Evolutionary conservation across 2,329 filamentous ascomycete genomes (phyloP).

Genomic region (Alternaria burnsii): DNA sequence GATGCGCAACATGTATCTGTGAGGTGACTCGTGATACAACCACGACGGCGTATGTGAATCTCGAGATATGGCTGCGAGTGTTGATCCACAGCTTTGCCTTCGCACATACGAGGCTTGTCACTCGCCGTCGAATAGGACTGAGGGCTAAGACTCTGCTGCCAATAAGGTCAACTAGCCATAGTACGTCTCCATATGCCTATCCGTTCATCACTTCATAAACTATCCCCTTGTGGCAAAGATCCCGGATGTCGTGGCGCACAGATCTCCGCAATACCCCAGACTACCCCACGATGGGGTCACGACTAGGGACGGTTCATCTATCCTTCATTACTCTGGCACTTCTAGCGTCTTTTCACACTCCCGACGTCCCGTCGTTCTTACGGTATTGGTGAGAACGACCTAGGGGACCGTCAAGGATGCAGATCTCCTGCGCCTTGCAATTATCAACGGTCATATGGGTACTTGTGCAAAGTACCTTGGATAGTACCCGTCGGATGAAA

Average conservation of each 20-base stretch:
- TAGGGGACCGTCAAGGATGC: constrained; percentile 16
- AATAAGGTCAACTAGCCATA: constrained; percentile 29
- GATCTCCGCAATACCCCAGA: constrained; percentile 46
- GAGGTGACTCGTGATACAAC: constrained; percentile 8
- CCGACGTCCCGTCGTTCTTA: constrained; percentile 43
- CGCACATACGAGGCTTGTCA: constrained; percentile 12
- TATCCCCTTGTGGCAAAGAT: constrained; percentile 38
- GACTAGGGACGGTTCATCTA: constrained; percentile 43
- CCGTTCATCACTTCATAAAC: constrained; percentile 26
- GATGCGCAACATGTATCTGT: neutral
- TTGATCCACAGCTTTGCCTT: constrained; percentile 23
- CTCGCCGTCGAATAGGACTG: constrained; percentile 16
- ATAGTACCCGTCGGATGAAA: constrained; percentile 12
- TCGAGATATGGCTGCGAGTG: neutral
- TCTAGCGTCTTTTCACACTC: constrained; percentile 29
- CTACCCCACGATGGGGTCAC: constrained; percentile 40
- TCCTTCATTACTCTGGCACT: constrained; percentile 41
- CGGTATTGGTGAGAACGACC: constrained; percentile 36
- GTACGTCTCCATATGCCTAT: constrained; percentile 24
- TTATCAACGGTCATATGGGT: constrained; percentile 29
- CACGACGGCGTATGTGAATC: neutral
- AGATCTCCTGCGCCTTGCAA: constrained; percentile 29
- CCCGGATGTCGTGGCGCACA: constrained; percentile 32
- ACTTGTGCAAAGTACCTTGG: constrained; percentile 21
- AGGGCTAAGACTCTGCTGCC: constrained; percentile 18